phyloP scores from a whole-genome alignment of 257 asterid species.

The Petunia axillaris region DNA sequence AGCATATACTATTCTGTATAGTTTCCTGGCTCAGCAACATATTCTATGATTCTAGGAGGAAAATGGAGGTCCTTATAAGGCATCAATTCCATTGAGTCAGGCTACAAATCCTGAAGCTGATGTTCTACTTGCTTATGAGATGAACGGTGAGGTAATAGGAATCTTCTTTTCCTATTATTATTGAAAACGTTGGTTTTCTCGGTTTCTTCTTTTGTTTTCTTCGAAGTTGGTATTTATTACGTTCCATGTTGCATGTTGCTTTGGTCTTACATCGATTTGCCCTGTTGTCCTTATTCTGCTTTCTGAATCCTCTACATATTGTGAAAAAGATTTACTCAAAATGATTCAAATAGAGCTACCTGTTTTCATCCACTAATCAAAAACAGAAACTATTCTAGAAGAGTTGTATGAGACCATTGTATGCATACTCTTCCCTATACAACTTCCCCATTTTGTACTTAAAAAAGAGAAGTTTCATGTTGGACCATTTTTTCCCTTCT shows the following conservation, averaged over 20 bases:
- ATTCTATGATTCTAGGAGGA: constrained; percentile 64
- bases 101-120: constrained; percentile 95
- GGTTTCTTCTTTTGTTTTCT: neutral
- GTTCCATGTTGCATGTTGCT: neutral
- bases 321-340: neutral
- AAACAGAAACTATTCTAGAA: neutral
- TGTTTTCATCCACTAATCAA: neutral
- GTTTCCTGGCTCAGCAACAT: neutral
- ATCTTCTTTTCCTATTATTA: neutral
- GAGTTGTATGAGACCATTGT: neutral
- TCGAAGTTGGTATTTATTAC: neutral
- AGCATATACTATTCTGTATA: neutral
- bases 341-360: neutral
- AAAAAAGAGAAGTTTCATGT: neutral
- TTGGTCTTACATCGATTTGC: neutral
- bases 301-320: neutral
- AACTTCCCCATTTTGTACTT: neutral
- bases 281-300: neutral
- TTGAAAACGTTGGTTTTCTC: neutral
- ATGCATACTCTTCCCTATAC: neutral
- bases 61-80: constrained; percentile 96
- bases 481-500: neutral
- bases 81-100: constrained; percentile 84
- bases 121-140: constrained; percentile 94
- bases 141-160: constrained; percentile 88